phyloP scores from a whole-genome alignment of 495 filamentous ascomycete species.

The Penicillium antarcticum region DNA sequence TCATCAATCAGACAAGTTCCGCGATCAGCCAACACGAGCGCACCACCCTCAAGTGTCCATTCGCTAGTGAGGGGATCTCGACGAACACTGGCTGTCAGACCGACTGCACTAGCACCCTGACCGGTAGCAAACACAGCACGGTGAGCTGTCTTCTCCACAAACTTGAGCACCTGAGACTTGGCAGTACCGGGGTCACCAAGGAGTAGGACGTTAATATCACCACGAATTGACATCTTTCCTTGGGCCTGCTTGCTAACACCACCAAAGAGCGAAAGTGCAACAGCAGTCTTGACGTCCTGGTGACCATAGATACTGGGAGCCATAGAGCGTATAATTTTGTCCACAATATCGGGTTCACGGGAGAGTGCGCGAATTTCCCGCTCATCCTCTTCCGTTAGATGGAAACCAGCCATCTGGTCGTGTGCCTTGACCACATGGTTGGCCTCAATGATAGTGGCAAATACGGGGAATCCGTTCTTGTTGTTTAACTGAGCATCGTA shows the following conservation, averaged over 20 bases:
- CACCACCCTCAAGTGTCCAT: slow-evolving; percentile 98
- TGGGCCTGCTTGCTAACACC: slow-evolving; percentile 88
- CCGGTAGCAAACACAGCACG: slow-evolving; percentile 97
- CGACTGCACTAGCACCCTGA: slow-evolving; percentile 94
- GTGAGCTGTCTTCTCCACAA: slow-evolving; percentile 96
- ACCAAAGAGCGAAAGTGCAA: slow-evolving; percentile 91
- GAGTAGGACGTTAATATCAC: slow-evolving; percentile 97
- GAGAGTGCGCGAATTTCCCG: slow-evolving; percentile 83
- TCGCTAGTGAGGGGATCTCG: slow-evolving; percentile 94
- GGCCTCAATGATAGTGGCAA: slow-evolving; percentile 95
- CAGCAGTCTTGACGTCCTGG: slow-evolving; percentile 94
- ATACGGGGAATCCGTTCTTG: slow-evolving; percentile 98
- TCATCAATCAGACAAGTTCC: slow-evolving; percentile 98
- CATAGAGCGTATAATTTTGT: slow-evolving; percentile 92
- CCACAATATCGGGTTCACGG: slow-evolving; percentile 85
- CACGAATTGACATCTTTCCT: slow-evolving; percentile 86
- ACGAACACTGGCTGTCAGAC: slow-evolving; percentile 95
- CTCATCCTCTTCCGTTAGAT: slow-evolving; percentile 93
- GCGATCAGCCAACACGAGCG: slow-evolving; percentile 90
- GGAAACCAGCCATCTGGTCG: slow-evolving; percentile 96
- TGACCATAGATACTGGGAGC: slow-evolving; percentile 98
- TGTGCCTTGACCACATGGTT: slow-evolving; percentile 97
- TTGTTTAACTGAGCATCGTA: slow-evolving; percentile 98
- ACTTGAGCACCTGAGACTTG: slow-evolving; percentile 98
- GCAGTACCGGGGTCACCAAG: slow-evolving; percentile 98